These are phyloP conservation scores for Lolium perenne DNA, from an alignment of 176 grass and related monocot genomes.

Conservation along the genomic window DNA sequence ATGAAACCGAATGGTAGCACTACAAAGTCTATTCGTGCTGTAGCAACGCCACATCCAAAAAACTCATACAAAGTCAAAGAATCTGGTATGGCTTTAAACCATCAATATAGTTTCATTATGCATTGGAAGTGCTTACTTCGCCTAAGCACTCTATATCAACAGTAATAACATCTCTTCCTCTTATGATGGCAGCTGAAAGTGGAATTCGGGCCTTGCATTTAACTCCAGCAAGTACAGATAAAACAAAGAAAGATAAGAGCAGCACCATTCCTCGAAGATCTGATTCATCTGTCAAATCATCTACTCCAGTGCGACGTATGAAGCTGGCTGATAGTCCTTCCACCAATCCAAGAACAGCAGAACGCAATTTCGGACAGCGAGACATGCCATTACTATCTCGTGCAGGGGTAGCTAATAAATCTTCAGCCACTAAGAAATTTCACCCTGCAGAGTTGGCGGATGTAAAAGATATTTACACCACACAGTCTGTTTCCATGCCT, in stretches of 20 bases:
- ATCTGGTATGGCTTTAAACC: conserved; percentile 41
- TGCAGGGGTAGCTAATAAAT: conserved; percentile 43
- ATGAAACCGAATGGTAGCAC: conserved; percentile 45
- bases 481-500: conserved; percentile 56
- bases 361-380: conserved; percentile 48
- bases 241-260: conserved; percentile 60
- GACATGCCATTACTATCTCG: conserved; percentile 50
- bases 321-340: conserved; percentile 53
- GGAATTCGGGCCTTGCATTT: conserved; percentile 48
- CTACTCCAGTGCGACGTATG: conserved; percentile 48
- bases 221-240: conserved; percentile 47
- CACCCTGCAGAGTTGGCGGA: conserved; percentile 42
- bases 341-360: conserved; percentile 46
- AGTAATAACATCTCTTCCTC: not conserved
- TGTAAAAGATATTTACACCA: conserved; percentile 72
- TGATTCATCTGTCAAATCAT: conserved; percentile 64
- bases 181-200: conserved; percentile 49
- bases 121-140: not conserved
- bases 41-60: conserved; percentile 50
- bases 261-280: conserved; percentile 49
- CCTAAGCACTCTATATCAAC: conserved; percentile 6
- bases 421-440: conserved; percentile 52
- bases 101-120: conserved; percentile 20
- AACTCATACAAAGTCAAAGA: conserved; percentile 51
- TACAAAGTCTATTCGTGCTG: conserved; percentile 42